A percentile compares a stretch with the other conserved stretches of the same genome.
Conservation (phyloP, 352 stramenopile genomes). For the Thalassiosira oceanica region DNA sequence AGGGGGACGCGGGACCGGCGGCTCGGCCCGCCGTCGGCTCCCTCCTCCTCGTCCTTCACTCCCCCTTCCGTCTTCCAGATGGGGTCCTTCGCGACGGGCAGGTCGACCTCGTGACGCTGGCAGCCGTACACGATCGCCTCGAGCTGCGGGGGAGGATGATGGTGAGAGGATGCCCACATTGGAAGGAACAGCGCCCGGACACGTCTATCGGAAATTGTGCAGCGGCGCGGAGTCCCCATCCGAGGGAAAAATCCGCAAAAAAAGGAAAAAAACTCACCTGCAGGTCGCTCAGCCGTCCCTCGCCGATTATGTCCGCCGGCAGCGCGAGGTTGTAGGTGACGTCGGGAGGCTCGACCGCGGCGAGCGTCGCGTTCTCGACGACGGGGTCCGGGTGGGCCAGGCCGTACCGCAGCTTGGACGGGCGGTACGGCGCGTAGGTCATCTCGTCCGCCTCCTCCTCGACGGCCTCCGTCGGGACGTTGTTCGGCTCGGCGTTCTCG, state of each 20-base stretch:
- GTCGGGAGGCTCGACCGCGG: constrained; percentile 31
- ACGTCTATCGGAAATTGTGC: too few species aligned
- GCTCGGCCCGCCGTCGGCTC: background rate
- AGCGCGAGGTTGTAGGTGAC: constrained; percentile 31
- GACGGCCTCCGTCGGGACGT: too few species aligned
- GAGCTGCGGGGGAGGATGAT: too few species aligned
- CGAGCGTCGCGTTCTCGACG: constrained; percentile 37
- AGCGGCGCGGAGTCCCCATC: too few species aligned
- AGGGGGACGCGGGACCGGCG: constrained; percentile 15
- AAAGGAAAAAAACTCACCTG: too few species aligned
- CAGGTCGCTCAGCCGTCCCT: constrained; percentile 59
- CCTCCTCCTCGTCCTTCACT: background rate
- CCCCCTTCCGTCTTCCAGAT: background rate
- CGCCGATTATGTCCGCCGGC: constrained; percentile 43
- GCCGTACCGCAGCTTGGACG: constrained; percentile 21
- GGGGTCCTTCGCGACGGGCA: constrained; percentile 17
- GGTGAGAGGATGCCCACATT: too few species aligned
- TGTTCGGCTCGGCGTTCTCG: too few species aligned
- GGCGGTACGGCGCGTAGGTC: constrained; percentile 30
- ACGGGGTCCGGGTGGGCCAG: constrained; percentile 35
- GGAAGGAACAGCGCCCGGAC: too few species aligned
- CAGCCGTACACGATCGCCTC: constrained; percentile 77
- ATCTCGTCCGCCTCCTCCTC: constrained; percentile 19
- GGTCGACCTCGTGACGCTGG: constrained; percentile 56
- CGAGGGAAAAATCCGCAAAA: too few species aligned